Conservation (phyloP, 495 filamentous ascomycete genomes). For the Penicillium mononematosum region DNA sequence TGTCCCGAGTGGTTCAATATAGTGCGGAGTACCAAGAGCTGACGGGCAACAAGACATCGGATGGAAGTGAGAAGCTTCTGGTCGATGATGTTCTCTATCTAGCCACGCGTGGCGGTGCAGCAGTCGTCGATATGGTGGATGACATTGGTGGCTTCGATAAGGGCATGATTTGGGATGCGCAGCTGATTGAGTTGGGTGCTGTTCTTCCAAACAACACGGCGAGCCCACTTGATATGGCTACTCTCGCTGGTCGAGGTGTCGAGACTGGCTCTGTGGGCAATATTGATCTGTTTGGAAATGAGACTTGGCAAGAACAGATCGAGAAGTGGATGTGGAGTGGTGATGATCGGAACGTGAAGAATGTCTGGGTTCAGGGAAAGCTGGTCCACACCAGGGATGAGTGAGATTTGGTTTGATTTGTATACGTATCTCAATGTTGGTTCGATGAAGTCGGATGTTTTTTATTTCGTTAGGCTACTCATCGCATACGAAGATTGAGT, state of each 20-base stretch:
- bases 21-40: not conserved
- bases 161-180: constrained; percentile 86
- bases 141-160: constrained; percentile 75
- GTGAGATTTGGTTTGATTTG: too few species aligned
- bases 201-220: not conserved
- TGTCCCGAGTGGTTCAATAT: constrained; percentile 53
- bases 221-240: constrained; percentile 14
- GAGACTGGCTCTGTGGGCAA: constrained; percentile 23
- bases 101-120: constrained; percentile 76
- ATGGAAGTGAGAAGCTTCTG: constrained; percentile 54
- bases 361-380: constrained; percentile 69
- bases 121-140: constrained; percentile 66
- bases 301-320: constrained; percentile 73
- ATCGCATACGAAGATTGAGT: too few species aligned
- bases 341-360: constrained; percentile 78
- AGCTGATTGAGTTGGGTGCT: constrained; percentile 65
- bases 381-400: constrained; percentile 56
- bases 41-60: constrained; percentile 5
- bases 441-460: too few species aligned
- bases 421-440: too few species aligned
- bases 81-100: constrained; percentile 87
- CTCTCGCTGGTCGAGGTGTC: constrained; percentile 10
- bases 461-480: too few species aligned
- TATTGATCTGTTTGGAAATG: constrained; percentile 81
- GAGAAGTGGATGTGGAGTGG: constrained; percentile 90